Evolutionary conservation across 805 yeast species (phyloP).

Genomic region (Jamesozyma spencerorum): DNA sequence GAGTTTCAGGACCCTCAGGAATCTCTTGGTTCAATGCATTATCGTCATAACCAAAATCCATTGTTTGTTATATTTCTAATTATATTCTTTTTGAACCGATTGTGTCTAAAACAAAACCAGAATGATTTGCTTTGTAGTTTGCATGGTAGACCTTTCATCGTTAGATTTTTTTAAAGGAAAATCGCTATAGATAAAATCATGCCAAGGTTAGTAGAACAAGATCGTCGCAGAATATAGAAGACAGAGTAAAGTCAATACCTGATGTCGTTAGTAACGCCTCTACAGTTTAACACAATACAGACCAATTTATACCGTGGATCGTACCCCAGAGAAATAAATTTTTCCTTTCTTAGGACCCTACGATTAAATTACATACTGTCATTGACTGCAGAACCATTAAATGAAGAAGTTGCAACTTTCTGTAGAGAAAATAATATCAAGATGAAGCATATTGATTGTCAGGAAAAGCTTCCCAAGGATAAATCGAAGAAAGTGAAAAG

Average conservation of each 20-base stretch:
- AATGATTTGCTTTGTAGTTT: background rate
- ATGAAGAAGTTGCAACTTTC: conserved; percentile 38
- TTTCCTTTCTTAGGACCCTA: conserved; percentile 56
- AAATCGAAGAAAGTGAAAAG: conserved; percentile 46
- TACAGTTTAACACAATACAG: conserved; percentile 65
- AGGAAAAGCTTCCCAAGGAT: conserved; percentile 9
- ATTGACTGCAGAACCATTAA: conserved; percentile 68
- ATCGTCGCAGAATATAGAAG: too few relatives aligned
- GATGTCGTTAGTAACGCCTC: conserved; percentile 55
- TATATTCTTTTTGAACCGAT: too few relatives aligned
- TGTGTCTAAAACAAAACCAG: background rate
- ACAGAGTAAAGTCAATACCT: too few relatives aligned
- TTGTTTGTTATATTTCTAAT: conserved; percentile 1
- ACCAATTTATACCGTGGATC: conserved; percentile 73
- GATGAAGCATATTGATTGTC: conserved; percentile 45
- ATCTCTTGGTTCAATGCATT: conserved; percentile 14
- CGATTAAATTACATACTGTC: conserved; percentile 65
- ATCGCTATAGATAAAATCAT: too few relatives aligned
- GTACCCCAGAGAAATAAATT: conserved; percentile 70
- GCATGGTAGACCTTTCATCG: too few relatives aligned
- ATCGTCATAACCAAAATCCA: conserved; percentile 28
- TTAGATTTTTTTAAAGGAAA: too few relatives aligned
- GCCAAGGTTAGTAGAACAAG: too few relatives aligned
- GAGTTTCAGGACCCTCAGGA: background rate
- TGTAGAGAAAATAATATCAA: conserved; percentile 46